Evolutionary conservation across 768 basidiomycete genomes (phyloP).

Genomic region (Suillus spraguei): DNA sequence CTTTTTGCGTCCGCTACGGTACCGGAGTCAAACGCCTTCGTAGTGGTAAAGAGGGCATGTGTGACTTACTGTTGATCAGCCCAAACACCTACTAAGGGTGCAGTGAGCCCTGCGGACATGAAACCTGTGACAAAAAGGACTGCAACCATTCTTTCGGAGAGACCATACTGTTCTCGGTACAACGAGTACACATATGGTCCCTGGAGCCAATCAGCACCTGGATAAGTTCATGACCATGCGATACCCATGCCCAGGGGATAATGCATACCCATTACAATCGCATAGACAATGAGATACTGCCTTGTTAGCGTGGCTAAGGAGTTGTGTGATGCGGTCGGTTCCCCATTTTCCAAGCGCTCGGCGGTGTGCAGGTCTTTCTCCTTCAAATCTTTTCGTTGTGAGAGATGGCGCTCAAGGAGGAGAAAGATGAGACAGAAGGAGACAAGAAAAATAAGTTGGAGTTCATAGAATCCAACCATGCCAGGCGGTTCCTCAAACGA

Average conservation of each 20-base stretch:
- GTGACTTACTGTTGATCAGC: conserved; percentile 70
- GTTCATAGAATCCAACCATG: conserved; percentile 43
- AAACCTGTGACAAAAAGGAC: conserved; percentile 80
- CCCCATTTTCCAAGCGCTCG: conserved; percentile 36
- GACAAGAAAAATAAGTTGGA: conserved; percentile 39
- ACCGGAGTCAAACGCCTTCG: conserved; percentile 8
- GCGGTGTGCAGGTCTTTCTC: conserved; percentile 27
- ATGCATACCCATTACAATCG: conserved; percentile 68
- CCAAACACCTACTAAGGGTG: conserved; percentile 76
- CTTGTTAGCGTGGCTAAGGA: conserved; percentile 38
- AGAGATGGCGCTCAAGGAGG: conserved; percentile 35
- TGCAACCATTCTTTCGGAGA: conserved; percentile 66
- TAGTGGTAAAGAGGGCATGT: neutral
- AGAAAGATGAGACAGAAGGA: conserved; percentile 38
- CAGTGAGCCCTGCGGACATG: conserved; percentile 65
- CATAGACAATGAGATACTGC: conserved; percentile 69
- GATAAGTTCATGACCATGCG: conserved; percentile 1
- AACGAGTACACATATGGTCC: conserved; percentile 80
- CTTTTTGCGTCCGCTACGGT: conserved; percentile 60
- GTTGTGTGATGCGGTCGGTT: conserved; percentile 20
- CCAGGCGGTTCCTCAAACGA: neutral
- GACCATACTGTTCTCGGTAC: conserved; percentile 67
- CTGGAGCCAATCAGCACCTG: conserved; percentile 80
- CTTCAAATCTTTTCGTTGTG: conserved; percentile 24
- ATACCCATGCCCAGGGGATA: neutral